These are phyloP conservation scores for Phytophthora pisi DNA, from an alignment of 352 stramenopile genomes.

Conservation along the genomic window DNA sequence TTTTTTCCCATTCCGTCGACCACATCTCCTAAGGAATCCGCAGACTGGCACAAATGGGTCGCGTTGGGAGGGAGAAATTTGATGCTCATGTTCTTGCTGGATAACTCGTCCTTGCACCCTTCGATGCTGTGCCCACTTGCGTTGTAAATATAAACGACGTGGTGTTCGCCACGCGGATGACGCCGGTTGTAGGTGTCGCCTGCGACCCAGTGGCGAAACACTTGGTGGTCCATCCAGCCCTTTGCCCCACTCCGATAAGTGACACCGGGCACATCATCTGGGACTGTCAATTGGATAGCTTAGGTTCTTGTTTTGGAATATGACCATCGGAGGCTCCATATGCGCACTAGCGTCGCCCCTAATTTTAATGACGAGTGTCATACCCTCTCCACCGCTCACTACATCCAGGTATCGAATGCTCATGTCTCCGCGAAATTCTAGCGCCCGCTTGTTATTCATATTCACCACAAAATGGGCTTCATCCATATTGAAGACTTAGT, in stretches of 20 bases:
- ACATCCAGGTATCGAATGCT: slow-evolving; percentile 2
- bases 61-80: background rate
- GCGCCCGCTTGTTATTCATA: slow-evolving; percentile 4
- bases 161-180: background rate
- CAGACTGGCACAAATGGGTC: background rate
- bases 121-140: background rate
- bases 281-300: background rate
- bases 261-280: background rate
- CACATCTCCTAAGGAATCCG: background rate
- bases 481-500: slow-evolving; percentile 5
- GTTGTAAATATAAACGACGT: background rate
- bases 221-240: slow-evolving; percentile 1
- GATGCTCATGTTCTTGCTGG: background rate
- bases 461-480: slow-evolving; percentile 8
- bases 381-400: background rate
- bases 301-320: background rate
- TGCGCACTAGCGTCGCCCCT: background rate
- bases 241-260: background rate
- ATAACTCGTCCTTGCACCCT: background rate
- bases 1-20: slow-evolving; percentile 10
- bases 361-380: background rate
- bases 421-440: slow-evolving; percentile 5
- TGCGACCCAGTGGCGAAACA: background rate
- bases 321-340: slow-evolving; percentile 4
- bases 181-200: background rate